These are phyloP conservation scores for Vitis hybrid DNA, from an alignment of 177 flowering plant species.

Conservation along the genomic window DNA sequence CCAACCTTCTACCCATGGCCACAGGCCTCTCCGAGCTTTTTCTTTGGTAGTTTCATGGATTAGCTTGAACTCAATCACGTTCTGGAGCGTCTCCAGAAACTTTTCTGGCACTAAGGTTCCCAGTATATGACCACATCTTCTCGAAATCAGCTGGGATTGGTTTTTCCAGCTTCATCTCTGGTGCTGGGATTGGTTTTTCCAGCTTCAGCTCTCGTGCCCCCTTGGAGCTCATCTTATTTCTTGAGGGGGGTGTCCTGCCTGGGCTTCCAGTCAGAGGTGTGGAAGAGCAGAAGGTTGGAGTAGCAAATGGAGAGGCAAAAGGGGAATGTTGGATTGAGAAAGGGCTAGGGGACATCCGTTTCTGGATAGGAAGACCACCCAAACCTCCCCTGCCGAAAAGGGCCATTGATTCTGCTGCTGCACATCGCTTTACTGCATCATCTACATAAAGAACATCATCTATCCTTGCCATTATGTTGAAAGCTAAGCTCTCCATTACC, in stretches of 20 bases:
- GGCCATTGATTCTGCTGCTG: slow-evolving; percentile 44
- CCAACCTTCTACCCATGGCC: neutral
- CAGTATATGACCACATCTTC: slow-evolving; percentile 55
- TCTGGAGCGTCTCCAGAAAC: slow-evolving; percentile 45
- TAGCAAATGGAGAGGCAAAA: slow-evolving; percentile 60
- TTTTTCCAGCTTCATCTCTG: slow-evolving; percentile 27
- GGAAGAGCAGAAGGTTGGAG: slow-evolving; percentile 57
- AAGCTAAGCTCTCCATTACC: slow-evolving; percentile 74
- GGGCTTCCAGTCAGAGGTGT: slow-evolving; percentile 52
- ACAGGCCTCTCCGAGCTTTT: neutral
- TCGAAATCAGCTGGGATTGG: slow-evolving; percentile 35
- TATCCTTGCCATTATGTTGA: slow-evolving; percentile 68
- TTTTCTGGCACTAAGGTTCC: slow-evolving; percentile 48
- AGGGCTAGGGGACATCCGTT: slow-evolving; percentile 62
- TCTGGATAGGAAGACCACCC: slow-evolving; percentile 54
- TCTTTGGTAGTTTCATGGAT: neutral
- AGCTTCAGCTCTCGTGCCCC: slow-evolving; percentile 23
- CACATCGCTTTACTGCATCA: slow-evolving; percentile 44
- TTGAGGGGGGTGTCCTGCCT: slow-evolving; percentile 23
- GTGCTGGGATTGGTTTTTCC: slow-evolving; percentile 22
- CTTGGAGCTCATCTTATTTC: slow-evolving; percentile 18
- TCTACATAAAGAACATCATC: slow-evolving; percentile 66
- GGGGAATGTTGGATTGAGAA: slow-evolving; percentile 58
- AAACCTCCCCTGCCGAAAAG: slow-evolving; percentile 46
- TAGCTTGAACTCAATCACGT: slow-evolving; percentile 34